Evolutionary conservation across 2,329 filamentous ascomycete species (phyloP), one percentile per base, ranked within the genome.

Genomic region (Colletotrichum trifolii): DNA sequence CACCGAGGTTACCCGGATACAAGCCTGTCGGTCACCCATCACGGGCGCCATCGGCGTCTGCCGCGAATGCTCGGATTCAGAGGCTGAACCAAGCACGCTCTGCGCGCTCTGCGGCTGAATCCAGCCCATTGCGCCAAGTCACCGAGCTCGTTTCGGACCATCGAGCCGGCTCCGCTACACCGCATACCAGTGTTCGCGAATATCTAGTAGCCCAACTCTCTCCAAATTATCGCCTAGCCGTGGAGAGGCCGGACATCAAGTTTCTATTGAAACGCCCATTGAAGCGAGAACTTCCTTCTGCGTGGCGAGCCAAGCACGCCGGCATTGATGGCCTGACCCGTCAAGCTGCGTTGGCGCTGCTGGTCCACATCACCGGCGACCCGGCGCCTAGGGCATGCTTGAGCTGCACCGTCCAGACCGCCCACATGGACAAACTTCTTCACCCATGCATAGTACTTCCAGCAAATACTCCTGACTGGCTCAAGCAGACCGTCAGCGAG

Each of bases 391-490:
- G 8, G 8, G 8, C 46, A 1, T 68, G 67, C 39, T 25, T 42
- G 8, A 34, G 33, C n/a, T 66, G 64, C 33, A 34, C 7, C 35
- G 45, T 35, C 25, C 15, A 15, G 15, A 8, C n/a, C 2, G 6
- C 40, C 46, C 12, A 15, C 46, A 25, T 5, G 1, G 48, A 64
- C 12, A 60, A 49, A 15, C 13, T 34, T n/a, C 58, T 65, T 4
- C 46, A 58, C 0, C 59, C 59, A 1, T 79, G 76, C 58, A 64
- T 79, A 3, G 68, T 67, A 2, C 56, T 77, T 12, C 70, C 76
- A 0, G 7, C 39, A 2, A 35, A 38, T 0, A 58, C 77, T 49
- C 59, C 72, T 1, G 8, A 38, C 0, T 49, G 59, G 3, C 67
- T 71, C 2, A 70, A 68, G 17, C 38, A 54, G 8, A 52, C 69